These are phyloP conservation scores for Balakata baccata DNA, from an alignment of 345 rosid genomes.

Conservation along the genomic window DNA sequence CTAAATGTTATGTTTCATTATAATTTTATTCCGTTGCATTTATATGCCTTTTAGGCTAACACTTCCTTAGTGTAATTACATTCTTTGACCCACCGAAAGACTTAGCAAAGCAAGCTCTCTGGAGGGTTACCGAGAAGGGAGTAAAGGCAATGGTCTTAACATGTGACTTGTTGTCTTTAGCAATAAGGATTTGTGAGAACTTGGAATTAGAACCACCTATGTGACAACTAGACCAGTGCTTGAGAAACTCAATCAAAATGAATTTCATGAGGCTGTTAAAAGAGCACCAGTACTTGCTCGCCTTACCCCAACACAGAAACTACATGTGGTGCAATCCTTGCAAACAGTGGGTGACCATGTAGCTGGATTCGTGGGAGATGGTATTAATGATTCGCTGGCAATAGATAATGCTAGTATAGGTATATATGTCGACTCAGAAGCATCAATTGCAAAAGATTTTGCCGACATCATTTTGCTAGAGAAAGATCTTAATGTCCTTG, in stretches of 20 bases:
- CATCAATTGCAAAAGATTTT: slow-evolving; percentile 61
- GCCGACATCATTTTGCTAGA: slow-evolving; percentile 67
- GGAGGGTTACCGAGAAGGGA: slow-evolving; percentile 68
- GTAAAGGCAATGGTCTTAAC: slow-evolving; percentile 69
- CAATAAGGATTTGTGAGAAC: slow-evolving; percentile 63
- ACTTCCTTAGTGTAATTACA: slow-evolving; percentile 56
- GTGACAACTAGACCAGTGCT: slow-evolving; percentile 70
- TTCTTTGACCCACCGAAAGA: slow-evolving; percentile 76
- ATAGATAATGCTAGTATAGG: slow-evolving; percentile 66
- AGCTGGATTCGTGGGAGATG: slow-evolving; percentile 67
- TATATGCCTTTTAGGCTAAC: too few relatives aligned
- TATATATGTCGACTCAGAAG: slow-evolving; percentile 65
- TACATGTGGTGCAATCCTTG: slow-evolving; percentile 58
- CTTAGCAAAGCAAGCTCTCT: slow-evolving; percentile 67
- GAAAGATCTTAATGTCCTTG: slow-evolving; percentile 68
- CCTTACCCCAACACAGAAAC: slow-evolving; percentile 65
- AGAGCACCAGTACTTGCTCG: slow-evolving; percentile 59
- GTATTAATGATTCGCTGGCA: slow-evolving; percentile 62
- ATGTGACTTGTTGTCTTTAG: slow-evolving; percentile 56
- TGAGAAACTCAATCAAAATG: slow-evolving; percentile 51
- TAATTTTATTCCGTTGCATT: too few relatives aligned
- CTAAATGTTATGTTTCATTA: too few relatives aligned
- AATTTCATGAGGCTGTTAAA: slow-evolving; percentile 57
- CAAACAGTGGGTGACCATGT: slow-evolving; percentile 52
- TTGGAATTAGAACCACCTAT: slow-evolving; percentile 59